Evolutionary conservation across 257 asterid species (phyloP), one percentile per base, ranked within the genome.

Genomic region (Nicotiana tabacum): DNA sequence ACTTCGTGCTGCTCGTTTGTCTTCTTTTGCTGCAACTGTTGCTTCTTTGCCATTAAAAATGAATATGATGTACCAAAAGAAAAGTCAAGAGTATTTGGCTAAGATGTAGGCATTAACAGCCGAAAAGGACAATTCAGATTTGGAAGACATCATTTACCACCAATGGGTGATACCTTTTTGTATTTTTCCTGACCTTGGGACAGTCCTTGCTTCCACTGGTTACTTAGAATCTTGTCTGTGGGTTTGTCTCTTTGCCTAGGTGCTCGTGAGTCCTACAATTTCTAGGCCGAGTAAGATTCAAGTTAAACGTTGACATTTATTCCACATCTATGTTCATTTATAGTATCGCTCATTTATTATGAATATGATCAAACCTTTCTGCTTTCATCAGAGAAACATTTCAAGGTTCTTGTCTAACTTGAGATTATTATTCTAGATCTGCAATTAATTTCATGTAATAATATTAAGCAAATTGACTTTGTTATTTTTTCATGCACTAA

Each of bases 1-100:
- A 30, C 35, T 48, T 1, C 6, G 9, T 64, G 39, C 24, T 21
- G 24, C 61, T 30, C 32, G 4, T 70, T 70, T 21, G 58, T 72
- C 79, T 70, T 72, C 61, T 53, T 72, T 72, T 29, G 61, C 61
- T 72, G 79, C 79, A 48, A 46, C 62, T 24, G 79, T 27, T 48
- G 27, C 62, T 27, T 48, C 15, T 74, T 48, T 48, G 35, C 79
- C 9, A 74, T 74, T 48, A 48, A 74, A 60, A 48, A 74, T 74
- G 79, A 74, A 48, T 24, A 48, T 46, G 80, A 74, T 48, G 58
- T 13, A 13, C 33, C 72, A 66, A 66, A 66, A 30, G 72, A 15
- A 13, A 65, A 27, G 43, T 29, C n/a, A 64, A 4, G 21, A 27
- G 35, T 65, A 65, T 65, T 29, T 24, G 80, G 57, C 15, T 74